Evolutionary conservation across 345 rosid species (phyloP).

Genomic region (Salix suchowensis): DNA sequence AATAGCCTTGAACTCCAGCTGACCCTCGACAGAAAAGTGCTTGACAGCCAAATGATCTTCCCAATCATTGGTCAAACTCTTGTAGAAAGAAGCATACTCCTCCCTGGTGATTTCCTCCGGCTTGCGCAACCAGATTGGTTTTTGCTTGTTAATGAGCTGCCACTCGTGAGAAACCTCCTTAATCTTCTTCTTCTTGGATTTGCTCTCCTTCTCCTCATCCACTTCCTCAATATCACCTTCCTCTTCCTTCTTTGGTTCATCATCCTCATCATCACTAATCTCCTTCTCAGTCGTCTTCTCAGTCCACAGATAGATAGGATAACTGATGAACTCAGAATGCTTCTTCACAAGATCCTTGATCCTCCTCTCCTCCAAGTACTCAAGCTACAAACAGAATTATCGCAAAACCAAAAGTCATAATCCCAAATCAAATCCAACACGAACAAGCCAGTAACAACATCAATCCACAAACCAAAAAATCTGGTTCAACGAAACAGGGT

Average conservation of each 20-base stretch:
- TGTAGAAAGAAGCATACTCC: conserved; percentile 81
- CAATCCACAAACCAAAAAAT: not conserved
- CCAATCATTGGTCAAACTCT: conserved; percentile 87
- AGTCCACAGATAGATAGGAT: conserved; percentile 77
- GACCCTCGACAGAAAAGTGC: conserved; percentile 90
- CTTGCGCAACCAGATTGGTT: conserved; percentile 89
- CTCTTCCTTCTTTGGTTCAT: conserved; percentile 59
- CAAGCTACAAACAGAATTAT: conserved; percentile 39
- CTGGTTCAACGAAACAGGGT: no score
- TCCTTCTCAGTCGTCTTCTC: conserved; percentile 91
- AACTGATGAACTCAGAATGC: conserved; percentile 90
- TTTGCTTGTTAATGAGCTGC: conserved; percentile 83
- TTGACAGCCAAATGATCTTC: conserved; percentile 83
- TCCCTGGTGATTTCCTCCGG: conserved; percentile 86
- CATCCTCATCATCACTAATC: conserved; percentile 81
- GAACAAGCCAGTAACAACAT: no score
- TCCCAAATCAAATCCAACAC: not conserved
- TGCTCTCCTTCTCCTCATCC: conserved; percentile 70
- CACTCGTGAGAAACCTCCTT: conserved; percentile 88
- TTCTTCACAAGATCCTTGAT: conserved; percentile 90
- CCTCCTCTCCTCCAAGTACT: conserved; percentile 81
- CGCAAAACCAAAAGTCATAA: not conserved
- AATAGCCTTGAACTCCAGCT: conserved; percentile 84
- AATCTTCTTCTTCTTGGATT: conserved; percentile 76
- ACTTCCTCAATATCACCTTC: conserved; percentile 79